These are phyloP conservation scores for Zygosaccharomyces bailii DNA, from an alignment of 805 yeast genomes.

Conservation along the genomic window DNA sequence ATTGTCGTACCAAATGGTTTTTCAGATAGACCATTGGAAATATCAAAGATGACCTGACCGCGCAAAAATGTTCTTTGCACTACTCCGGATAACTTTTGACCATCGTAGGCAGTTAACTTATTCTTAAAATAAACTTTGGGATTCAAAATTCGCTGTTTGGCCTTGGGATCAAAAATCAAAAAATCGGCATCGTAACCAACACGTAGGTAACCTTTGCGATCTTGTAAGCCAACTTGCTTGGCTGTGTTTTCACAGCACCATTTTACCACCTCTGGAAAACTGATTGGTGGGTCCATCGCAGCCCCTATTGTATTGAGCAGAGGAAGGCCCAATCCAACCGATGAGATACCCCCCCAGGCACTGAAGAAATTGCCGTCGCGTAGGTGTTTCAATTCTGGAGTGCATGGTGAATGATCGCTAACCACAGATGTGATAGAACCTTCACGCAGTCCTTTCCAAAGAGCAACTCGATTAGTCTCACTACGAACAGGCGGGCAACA, in stretches of 20 bases:
- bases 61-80: constrained; percentile 78
- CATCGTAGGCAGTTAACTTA: constrained; percentile 84
- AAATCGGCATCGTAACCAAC: constrained; percentile 88
- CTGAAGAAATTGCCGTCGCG: constrained; percentile 81
- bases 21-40: constrained; percentile 51
- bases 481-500: constrained; percentile 94
- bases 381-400: constrained; percentile 81
- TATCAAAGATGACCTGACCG: constrained; percentile 65
- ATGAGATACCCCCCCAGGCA: constrained; percentile 96
- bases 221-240: constrained; percentile 71
- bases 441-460: constrained; percentile 74
- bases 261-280: constrained; percentile 57
- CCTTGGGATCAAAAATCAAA: constrained; percentile 69
- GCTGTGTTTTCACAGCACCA: constrained; percentile 89
- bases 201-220: constrained; percentile 66
- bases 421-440: constrained; percentile 79
- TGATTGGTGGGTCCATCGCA: constrained; percentile 46
- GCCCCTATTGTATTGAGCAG: constrained; percentile 73
- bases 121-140: constrained; percentile 69
- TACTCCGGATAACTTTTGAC: constrained; percentile 62
- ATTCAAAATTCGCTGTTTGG: constrained; percentile 48
- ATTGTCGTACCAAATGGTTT: constrained; percentile 57
- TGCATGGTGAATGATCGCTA: constrained; percentile 94
- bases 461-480: constrained; percentile 60
- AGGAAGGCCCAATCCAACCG: constrained; percentile 88